A percentile compares a stretch with the other conserved stretches of the same genome.
Evolutionary conservation across 2,329 filamentous ascomycete species (phyloP).

Genomic region (Trichoderma atrobrunneum): DNA sequence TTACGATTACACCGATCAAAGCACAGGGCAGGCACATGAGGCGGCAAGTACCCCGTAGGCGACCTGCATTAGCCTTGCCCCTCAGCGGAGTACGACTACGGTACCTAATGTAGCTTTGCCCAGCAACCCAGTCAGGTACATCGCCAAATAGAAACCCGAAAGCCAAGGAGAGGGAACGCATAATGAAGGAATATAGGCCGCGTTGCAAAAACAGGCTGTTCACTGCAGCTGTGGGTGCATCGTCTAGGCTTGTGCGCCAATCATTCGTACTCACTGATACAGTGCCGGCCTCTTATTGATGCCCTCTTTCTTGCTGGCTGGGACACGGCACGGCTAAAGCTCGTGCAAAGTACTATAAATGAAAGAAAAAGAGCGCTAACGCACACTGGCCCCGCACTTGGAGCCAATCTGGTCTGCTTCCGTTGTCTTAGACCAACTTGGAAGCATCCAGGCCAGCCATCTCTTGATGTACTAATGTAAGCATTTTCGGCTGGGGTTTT

Average conservation of each 20-base stretch:
- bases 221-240: background rate
- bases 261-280: background rate
- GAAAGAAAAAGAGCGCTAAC: background rate
- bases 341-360: background rate
- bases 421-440: background rate
- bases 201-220: background rate
- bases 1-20: background rate
- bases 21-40: background rate
- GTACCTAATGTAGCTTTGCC: no score
- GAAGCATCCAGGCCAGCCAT: background rate
- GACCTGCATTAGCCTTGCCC: slow-evolving; percentile 15
- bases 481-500: background rate
- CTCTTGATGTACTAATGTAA: background rate
- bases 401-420: slow-evolving; percentile 7
- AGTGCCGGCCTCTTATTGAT: background rate
- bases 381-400: background rate
- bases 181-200: no score
- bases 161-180: no score
- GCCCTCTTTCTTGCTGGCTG: background rate
- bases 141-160: no score
- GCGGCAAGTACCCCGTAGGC: slow-evolving; percentile 3
- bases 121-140: no score
- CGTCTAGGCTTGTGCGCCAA: background rate
- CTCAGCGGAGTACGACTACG: background rate
- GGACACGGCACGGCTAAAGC: background rate